These are phyloP conservation scores for Nicotiana benthamiana DNA, from an alignment of 257 asterid genomes.

Conservation along the genomic window DNA sequence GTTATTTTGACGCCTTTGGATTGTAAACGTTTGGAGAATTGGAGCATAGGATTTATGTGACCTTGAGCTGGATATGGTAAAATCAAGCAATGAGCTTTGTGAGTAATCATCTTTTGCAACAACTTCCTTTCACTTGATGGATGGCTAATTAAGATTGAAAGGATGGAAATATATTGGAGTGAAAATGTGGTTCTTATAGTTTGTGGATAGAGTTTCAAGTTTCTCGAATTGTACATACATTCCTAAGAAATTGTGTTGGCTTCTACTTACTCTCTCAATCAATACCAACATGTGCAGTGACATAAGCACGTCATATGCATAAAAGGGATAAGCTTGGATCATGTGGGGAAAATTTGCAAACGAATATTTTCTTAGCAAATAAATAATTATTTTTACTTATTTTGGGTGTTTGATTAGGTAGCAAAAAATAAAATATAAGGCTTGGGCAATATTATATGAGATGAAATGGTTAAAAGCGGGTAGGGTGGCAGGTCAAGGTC, in stretches of 20 bases:
- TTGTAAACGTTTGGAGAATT: slow-evolving; percentile 34
- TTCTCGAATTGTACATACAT: not conserved
- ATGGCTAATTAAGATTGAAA: not conserved
- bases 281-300: not conserved
- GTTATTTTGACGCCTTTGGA: slow-evolving; percentile 17
- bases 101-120: not conserved
- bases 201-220: not conserved
- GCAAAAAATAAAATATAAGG: too few relatives aligned
- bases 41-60: slow-evolving; percentile 44
- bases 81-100: slow-evolving; percentile 23
- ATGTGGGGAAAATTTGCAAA: not conserved
- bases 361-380: too few relatives aligned
- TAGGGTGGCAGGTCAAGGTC: too few relatives aligned
- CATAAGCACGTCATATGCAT: not conserved
- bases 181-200: not conserved
- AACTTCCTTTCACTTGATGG: not conserved
- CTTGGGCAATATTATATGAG: too few relatives aligned
- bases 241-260: not conserved
- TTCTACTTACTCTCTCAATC: not conserved
- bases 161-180: not conserved
- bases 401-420: too few relatives aligned
- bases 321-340: not conserved
- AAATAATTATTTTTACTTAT: too few relatives aligned
- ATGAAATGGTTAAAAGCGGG: too few relatives aligned
- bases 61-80: slow-evolving; percentile 36